Evolutionary conservation across 768 basidiomycete genomes (phyloP).

Genomic region (Agaricus subrufescens): DNA sequence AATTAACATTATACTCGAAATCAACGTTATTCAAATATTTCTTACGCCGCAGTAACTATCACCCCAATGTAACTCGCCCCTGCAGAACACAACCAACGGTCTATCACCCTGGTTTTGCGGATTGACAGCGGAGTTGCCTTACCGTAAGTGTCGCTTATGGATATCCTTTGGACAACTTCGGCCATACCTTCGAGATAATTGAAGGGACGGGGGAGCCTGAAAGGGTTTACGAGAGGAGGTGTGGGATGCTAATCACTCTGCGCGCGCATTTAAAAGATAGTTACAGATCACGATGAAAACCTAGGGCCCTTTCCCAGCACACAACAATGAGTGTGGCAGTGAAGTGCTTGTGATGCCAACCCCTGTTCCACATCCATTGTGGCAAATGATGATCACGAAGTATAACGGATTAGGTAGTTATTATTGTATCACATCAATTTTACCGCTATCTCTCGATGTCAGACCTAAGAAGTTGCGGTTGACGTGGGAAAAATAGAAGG

Average conservation of each 20-base stretch:
- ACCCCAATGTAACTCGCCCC: constrained; percentile 24
- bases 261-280: too few species aligned
- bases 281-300: too few species aligned
- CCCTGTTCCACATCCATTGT: too few species aligned
- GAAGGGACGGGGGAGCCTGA: neutral
- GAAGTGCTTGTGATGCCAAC: too few species aligned
- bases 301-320: too few species aligned
- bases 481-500: too few species aligned
- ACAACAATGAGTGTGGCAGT: too few species aligned
- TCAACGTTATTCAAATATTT: neutral
- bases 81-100: neutral
- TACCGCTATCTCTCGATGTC: too few species aligned
- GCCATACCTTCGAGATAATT: neutral
- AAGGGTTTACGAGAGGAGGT: neutral
- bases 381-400: too few species aligned
- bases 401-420: too few species aligned
- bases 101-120: neutral
- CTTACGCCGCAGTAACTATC: constrained; percentile 28
- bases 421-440: too few species aligned
- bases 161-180: neutral
- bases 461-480: too few species aligned
- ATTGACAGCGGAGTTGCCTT: neutral
- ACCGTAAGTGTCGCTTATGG: constrained; percentile 21
- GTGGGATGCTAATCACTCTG: neutral
- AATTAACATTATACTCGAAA: neutral